Evolutionary conservation across 2,329 filamentous ascomycete species (phyloP).

Genomic region (Sphaerostilbella broomeana): DNA sequence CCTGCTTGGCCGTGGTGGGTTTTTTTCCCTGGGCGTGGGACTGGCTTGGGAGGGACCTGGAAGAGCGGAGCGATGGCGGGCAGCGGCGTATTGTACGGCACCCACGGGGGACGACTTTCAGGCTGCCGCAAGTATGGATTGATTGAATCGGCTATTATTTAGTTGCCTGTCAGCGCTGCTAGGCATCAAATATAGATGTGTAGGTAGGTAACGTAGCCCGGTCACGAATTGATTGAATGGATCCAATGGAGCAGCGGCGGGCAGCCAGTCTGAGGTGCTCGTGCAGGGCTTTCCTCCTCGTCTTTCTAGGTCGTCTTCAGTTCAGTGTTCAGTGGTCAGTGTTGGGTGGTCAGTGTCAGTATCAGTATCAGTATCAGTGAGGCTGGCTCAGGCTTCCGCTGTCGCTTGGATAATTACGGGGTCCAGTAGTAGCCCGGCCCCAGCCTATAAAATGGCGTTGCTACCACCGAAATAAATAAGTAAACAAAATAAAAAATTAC

Average conservation of each 20-base stretch:
- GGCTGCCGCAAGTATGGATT: too few relatives aligned
- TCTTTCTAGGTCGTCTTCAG: too few relatives aligned
- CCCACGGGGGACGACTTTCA: constrained; percentile 4
- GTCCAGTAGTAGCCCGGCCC: constrained; percentile 4
- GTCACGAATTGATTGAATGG: too few relatives aligned
- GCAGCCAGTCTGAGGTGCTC: too few relatives aligned
- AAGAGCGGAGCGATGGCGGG: constrained; percentile 11
- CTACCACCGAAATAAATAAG: constrained; percentile 1
- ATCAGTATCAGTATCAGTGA: neutral
- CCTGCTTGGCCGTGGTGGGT: constrained; percentile 8
- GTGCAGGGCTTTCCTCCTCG: too few relatives aligned
- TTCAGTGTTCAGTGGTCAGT: too few relatives aligned
- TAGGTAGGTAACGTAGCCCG: too few relatives aligned
- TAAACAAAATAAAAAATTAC: neutral
- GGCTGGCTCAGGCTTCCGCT: neutral
- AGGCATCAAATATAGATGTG: too few relatives aligned
- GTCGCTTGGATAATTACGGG: constrained; percentile 9
- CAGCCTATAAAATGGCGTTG: constrained; percentile 8
- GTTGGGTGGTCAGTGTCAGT: neutral
- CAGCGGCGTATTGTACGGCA: constrained; percentile 8
- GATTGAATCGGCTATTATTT: too few relatives aligned
- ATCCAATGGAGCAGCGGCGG: too few relatives aligned
- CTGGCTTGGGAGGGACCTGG: constrained; percentile 6
- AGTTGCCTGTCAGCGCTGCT: neutral
- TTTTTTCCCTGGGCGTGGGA: constrained; percentile 5